phyloP scores from a whole-genome alignment of 805 yeast species.

The Candida xyloterini region DNA sequence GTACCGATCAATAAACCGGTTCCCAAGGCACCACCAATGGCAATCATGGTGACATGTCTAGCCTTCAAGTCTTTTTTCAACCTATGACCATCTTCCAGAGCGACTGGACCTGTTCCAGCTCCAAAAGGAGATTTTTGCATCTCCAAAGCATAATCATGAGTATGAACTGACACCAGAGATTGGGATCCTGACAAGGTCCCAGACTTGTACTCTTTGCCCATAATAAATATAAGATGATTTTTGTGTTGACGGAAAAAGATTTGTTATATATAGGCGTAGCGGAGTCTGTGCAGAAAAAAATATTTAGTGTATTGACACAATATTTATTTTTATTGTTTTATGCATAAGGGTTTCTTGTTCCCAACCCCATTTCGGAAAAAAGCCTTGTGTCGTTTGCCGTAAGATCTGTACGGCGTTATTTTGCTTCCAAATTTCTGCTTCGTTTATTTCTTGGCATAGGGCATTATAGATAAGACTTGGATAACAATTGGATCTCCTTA shows the following conservation, averaged over 20 bases:
- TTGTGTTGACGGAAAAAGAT: not conserved
- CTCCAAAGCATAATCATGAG: conserved; percentile 47
- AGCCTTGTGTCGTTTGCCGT: not conserved
- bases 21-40: conserved; percentile 82
- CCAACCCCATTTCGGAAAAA: not conserved
- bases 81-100: conserved; percentile 40
- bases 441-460: conserved; percentile 4
- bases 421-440: too few species aligned
- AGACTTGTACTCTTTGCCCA: conserved; percentile 9
- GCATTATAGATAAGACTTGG: conserved; percentile 7
- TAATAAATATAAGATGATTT: not conserved
- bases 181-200: conserved; percentile 13
- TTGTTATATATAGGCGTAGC: not conserved
- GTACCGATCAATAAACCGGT: conserved; percentile 80
- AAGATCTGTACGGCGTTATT: not conserved
- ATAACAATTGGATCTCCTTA: not conserved
- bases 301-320: conserved; percentile 1
- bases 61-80: conserved; percentile 46
- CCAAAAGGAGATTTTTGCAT: conserved; percentile 39
- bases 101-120: conserved; percentile 34
- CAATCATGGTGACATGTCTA: conserved; percentile 56
- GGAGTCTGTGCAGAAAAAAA: not conserved
- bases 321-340: not conserved
- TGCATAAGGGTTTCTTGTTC: conserved; percentile 2
- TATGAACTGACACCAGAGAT: conserved; percentile 28